Base-by-base conservation (phyloP, 257 asterid genomes). In the Fraxinus pennsylvanica region DNA sequence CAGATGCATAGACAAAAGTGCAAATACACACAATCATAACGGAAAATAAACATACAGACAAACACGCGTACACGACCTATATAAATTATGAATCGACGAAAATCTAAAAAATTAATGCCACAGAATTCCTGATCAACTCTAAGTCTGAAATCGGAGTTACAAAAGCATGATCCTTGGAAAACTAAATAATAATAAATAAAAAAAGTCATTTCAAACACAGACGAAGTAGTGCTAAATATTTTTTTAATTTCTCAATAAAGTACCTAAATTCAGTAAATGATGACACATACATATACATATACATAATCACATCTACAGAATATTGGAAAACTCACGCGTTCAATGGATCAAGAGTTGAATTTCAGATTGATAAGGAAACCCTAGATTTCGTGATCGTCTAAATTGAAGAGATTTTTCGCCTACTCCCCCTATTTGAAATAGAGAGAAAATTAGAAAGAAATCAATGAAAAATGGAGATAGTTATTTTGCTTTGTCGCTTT, bases 371-470 rank as follows among this genome's bases (percentile, higher is more conserved):
- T 17, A 25, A 39, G 47, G 63, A 72, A 80, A 80, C 81, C 84
- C 84, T 82, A 80, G 47, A 74, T 61, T 38, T 65, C 66, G 72
- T n/a, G 78, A 81, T 81, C 82, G 68, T 71, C 17, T 71, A 70
- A 72, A 68, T n/a, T 19, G 47, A 17, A 10, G 14, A 25, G 68
- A 25, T 21, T 22, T 61, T 59, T 61, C 14, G 32, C 32, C 33
- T 22, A 8, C 2, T 22, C 4, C 13, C 68, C 33, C 13, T 2
- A 5, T 21, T 8, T 25, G 35, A 67, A 15, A 29, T 36, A 72
- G 35, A 61, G 43, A 59, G 66, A 54, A 13, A 22, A 25, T 1
- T 14, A 32, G 36, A 65, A 35, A 57, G 50, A 75, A 68, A 80
- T 70, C 68, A 68, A 36, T 72, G 81, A 36, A 75, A 74, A 38